phyloP scores from a whole-genome alignment of 306 rosid species.

The Acmispon strigosus region DNA sequence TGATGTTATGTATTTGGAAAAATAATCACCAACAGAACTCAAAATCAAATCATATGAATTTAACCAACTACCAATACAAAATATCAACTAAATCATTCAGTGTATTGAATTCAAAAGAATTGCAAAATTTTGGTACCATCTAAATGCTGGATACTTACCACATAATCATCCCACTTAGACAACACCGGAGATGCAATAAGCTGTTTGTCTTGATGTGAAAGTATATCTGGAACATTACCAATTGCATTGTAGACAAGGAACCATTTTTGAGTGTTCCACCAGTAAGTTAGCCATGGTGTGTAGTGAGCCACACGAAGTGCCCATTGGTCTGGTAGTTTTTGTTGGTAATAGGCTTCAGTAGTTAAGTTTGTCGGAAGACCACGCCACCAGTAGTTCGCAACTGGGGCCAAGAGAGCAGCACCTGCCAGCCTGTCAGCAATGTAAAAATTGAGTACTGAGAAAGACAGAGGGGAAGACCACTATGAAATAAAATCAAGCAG shows the following conservation, averaged over 20 bases:
- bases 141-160: conserved; percentile 21
- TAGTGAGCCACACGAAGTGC: conserved; percentile 64
- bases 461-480: not conserved
- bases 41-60: not conserved
- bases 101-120: not conserved
- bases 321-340: conserved; percentile 59
- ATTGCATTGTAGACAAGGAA: conserved; percentile 33
- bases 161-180: not conserved
- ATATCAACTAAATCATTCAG: not conserved
- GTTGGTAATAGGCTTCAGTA: conserved; percentile 34
- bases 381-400: conserved; percentile 75
- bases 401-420: conserved; percentile 65
- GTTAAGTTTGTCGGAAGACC: conserved; percentile 69
- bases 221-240: not conserved
- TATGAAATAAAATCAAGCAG: not conserved
- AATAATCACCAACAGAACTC: not conserved
- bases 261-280: conserved; percentile 93
- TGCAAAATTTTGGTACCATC: not conserved
- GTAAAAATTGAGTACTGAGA: not conserved
- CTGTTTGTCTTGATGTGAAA: conserved; percentile 34
- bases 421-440: conserved; percentile 64
- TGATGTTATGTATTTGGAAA: conserved; percentile 6
- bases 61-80: conserved; percentile 4
- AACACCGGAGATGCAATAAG: not conserved
- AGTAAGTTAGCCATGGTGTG: conserved; percentile 76